These are phyloP conservation scores for Hydnum rufescens DNA, from an alignment of 768 basidiomycete genomes.

Conservation along the genomic window DNA sequence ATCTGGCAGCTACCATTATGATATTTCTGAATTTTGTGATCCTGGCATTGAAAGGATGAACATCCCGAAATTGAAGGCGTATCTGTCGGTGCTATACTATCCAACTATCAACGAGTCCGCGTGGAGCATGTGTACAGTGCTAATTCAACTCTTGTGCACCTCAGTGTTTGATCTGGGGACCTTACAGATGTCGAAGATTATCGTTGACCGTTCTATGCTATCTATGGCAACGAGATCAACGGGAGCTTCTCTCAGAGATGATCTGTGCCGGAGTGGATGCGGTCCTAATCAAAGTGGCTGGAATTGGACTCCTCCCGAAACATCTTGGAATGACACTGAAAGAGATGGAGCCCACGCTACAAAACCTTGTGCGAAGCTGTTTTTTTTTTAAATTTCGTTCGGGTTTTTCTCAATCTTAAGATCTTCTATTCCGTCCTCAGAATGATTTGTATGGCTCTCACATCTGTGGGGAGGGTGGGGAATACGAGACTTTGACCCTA, in stretches of 20 bases:
- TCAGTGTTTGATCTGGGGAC: background rate
- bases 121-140: conserved; percentile 84
- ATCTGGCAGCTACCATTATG: background rate
- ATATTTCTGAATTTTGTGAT: background rate
- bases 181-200: conserved; percentile 57
- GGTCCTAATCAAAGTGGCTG: conserved; percentile 87
- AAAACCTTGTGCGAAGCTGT: conserved; percentile 34
- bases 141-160: background rate
- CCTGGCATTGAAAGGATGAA: conserved; percentile 25
- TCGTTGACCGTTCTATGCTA: conserved; percentile 64
- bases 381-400: background rate
- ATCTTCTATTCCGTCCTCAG: conserved; percentile 20
- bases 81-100: conserved; percentile 90
- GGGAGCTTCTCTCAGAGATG: conserved; percentile 75
- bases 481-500: conserved; percentile 87
- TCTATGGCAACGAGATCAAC: conserved; percentile 87
- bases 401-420: background rate
- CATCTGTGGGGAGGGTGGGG: conserved; percentile 93
- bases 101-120: conserved; percentile 89
- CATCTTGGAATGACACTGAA: conserved; percentile 64
- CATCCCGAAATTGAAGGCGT: conserved; percentile 75
- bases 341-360: conserved; percentile 53
- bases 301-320: conserved; percentile 59
- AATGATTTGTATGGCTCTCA: conserved; percentile 74
- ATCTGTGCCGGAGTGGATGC: conserved; percentile 57